Conservation (phyloP, 352 stramenopile species). For the Saprolegnia diclina region DNA sequence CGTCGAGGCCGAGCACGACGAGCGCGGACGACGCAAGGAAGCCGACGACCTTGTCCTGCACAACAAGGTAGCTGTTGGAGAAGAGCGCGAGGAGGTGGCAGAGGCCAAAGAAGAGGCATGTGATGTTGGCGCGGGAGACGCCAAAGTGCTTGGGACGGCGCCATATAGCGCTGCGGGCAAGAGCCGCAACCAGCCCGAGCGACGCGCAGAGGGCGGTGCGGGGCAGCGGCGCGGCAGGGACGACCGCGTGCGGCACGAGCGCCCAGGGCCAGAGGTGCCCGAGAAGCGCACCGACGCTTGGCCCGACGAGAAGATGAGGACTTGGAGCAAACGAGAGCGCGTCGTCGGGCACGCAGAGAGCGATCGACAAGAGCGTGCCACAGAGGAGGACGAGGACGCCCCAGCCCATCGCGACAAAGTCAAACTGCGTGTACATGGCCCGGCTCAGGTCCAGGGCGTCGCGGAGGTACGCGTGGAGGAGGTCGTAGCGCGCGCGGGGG, state of each 20-base stretch:
- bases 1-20: slow-evolving; percentile 9
- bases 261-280: slow-evolving; percentile 35
- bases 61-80: slow-evolving; percentile 85
- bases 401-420: slow-evolving; percentile 70
- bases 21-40: slow-evolving; percentile 41
- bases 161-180: background rate
- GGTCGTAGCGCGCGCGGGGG: background rate
- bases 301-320: background rate
- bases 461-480: slow-evolving; percentile 54
- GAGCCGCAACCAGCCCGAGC: slow-evolving; percentile 3
- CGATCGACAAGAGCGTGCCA: slow-evolving; percentile 2
- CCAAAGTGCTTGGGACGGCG: background rate
- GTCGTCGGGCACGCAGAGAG: background rate
- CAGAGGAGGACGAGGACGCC: slow-evolving; percentile 43
- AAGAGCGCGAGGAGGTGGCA: slow-evolving; percentile 59
- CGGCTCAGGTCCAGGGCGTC: slow-evolving; percentile 59
- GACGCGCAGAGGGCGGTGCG: slow-evolving; percentile 17
- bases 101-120: slow-evolving; percentile 43
- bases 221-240: slow-evolving; percentile 20
- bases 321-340: too few relatives aligned
- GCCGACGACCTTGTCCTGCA: slow-evolving; percentile 58
- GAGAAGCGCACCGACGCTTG: background rate
- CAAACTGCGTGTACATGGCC: slow-evolving; percentile 85
- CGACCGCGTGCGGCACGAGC: background rate
- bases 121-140: slow-evolving; percentile 16